Evolutionary conservation across 2,329 filamentous ascomycete genomes (phyloP).

Genomic region (Biscogniauxia sp.): DNA sequence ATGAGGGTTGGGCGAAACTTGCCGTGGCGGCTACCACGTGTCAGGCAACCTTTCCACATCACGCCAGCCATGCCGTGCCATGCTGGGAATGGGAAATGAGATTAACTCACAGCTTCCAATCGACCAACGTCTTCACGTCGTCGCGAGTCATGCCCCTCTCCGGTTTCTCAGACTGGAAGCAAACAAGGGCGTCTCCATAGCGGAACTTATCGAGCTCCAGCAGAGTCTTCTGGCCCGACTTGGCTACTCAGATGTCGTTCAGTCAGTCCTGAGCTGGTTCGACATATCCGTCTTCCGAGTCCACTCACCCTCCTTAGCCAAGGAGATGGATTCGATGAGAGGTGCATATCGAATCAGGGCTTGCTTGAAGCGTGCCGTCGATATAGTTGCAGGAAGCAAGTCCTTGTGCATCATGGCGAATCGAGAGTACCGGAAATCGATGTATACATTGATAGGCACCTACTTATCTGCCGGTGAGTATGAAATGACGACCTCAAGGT

Average conservation of each 20-base stretch:
- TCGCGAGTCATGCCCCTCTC: constrained; percentile 48
- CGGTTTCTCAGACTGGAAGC: constrained; percentile 39
- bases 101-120: constrained; percentile 69
- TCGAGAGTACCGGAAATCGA: no score
- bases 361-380: constrained; percentile 34
- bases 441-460: no score
- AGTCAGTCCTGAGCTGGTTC: constrained; percentile 3
- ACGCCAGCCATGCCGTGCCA: neutral
- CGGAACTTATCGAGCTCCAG: constrained; percentile 59
- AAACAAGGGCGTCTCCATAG: constrained; percentile 50
- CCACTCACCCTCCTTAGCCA: constrained; percentile 41
- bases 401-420: constrained; percentile 14
- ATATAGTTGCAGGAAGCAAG: constrained; percentile 26
- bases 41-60: constrained; percentile 1
- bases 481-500: no score
- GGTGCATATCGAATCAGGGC: constrained; percentile 38
- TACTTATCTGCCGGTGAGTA: no score
- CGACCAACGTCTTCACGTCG: constrained; percentile 59
- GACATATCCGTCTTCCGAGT: constrained; percentile 5
- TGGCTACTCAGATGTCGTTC: constrained; percentile 34
- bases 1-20: constrained; percentile 61
- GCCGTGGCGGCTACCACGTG: constrained; percentile 51
- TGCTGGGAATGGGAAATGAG: constrained; percentile 4
- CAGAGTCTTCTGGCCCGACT: constrained; percentile 50
- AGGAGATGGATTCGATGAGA: constrained; percentile 43